Percentiles rank a stretch among this genome's conserved stretches.
phyloP scores from a whole-genome alignment of 2,329 filamentous ascomycete species.

The Aspergillus awamori region DNA sequence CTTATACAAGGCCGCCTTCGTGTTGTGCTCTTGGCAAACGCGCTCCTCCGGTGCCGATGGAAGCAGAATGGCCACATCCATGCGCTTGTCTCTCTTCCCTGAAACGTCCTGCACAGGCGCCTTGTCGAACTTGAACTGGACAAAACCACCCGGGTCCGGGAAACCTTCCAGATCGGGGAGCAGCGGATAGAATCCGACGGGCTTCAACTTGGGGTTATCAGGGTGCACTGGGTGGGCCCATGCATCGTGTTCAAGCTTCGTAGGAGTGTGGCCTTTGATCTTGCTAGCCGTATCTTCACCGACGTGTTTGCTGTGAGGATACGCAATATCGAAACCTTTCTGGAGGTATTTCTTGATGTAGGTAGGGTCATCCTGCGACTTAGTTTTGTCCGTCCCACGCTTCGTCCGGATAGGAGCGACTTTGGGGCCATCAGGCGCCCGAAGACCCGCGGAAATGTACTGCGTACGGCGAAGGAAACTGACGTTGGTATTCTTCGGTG shows the following conservation, averaged over 20 bases:
- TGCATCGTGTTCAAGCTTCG: constrained; percentile 58
- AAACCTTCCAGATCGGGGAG: constrained; percentile 64
- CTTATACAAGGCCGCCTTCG: constrained; percentile 52
- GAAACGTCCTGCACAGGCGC: constrained; percentile 56
- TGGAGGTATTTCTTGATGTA: constrained; percentile 63
- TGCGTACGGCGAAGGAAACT: constrained; percentile 96
- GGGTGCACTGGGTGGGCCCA: constrained; percentile 65
- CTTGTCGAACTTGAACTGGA: constrained; percentile 64
- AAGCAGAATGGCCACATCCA: constrained; percentile 62
- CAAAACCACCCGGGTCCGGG: constrained; percentile 61
- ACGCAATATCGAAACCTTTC: constrained; percentile 67
- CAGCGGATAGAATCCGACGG: constrained; percentile 63
- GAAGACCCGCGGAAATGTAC: constrained; percentile 66
- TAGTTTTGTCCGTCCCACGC: constrained; percentile 34
- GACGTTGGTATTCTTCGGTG: constrained; percentile 73
- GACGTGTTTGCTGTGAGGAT: constrained; percentile 61
- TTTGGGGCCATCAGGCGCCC: constrained; percentile 37
- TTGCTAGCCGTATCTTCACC: constrained; percentile 58
- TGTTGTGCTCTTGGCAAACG: constrained; percentile 50
- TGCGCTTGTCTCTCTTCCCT: constrained; percentile 58
- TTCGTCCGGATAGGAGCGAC: constrained; percentile 30
- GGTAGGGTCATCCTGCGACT: constrained; percentile 58
- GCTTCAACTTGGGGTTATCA: constrained; percentile 58
- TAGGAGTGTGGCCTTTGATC: constrained; percentile 57
- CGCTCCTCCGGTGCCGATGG: constrained; percentile 55